Percentiles rank a stretch among this genome's conserved stretches.
phyloP scores from a whole-genome alignment of 305 asterid genomes.

The Caryopteris hybrid region DNA sequence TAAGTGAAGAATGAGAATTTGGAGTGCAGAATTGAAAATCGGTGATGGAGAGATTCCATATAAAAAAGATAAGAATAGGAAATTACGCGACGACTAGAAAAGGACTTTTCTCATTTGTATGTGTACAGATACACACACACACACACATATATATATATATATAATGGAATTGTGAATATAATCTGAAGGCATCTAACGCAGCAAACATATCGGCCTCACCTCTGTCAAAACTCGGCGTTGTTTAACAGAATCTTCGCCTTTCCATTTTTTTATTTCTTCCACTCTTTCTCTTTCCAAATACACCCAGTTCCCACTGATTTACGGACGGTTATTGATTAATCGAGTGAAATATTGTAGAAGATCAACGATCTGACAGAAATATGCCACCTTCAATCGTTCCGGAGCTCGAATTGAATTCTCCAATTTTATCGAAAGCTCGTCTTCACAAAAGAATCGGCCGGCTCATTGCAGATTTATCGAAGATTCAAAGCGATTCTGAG shows the following conservation, averaged over 20 bases:
- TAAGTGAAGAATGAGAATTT: no score
- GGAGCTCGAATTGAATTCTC: constrained; percentile 52
- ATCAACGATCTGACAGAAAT: constrained; percentile 25
- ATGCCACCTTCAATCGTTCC: constrained; percentile 55
- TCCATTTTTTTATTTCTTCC: constrained; percentile 3
- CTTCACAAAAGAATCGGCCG: constrained; percentile 32
- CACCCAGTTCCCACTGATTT: constrained; percentile 21
- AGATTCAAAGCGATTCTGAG: constrained; percentile 38
- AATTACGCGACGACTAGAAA: constrained; percentile 25
- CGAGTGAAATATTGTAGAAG: background rate
- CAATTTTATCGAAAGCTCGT: constrained; percentile 24
- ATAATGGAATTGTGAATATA: background rate
- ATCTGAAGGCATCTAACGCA: constrained; percentile 10
- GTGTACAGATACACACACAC: background rate
- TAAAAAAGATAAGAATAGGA: background rate
- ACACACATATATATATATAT: background rate
- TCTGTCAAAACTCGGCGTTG: constrained; percentile 44
- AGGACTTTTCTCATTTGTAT: constrained; percentile 3
- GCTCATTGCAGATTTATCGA: constrained; percentile 32
- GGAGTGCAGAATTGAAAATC: no score
- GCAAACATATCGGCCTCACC: constrained; percentile 11
- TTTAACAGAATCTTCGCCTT: constrained; percentile 35
- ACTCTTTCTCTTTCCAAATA: constrained; percentile 15
- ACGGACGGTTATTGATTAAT: background rate
- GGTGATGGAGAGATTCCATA: background rate